phyloP scores from a whole-genome alignment of 2,329 filamentous ascomycete species.

The Trichophyton simii region DNA sequence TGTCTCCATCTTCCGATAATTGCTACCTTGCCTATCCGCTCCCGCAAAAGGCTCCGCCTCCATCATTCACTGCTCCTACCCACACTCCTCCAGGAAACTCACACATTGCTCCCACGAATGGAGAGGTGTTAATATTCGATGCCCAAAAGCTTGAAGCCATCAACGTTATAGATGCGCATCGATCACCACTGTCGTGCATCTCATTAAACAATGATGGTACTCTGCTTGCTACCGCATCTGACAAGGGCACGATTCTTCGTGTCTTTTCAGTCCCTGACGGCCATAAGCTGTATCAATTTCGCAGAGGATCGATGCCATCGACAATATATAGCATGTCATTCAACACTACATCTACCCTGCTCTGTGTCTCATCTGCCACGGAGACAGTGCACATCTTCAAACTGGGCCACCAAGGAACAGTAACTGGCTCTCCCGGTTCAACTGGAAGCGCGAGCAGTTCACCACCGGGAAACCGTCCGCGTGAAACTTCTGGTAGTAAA shows the following conservation, averaged over 20 bases:
- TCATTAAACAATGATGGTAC: slow-evolving; percentile 88
- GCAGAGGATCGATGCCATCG: slow-evolving; percentile 86
- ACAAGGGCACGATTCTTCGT: slow-evolving; percentile 93
- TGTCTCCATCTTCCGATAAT: slow-evolving; percentile 88
- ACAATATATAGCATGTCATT: slow-evolving; percentile 99
- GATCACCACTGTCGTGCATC: slow-evolving; percentile 79
- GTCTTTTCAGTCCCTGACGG: slow-evolving; percentile 87
- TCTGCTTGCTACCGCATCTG: slow-evolving; percentile 81
- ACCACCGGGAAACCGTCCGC: slow-evolving; percentile 23
- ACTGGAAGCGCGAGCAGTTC: slow-evolving; percentile 15
- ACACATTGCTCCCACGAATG: slow-evolving; percentile 71
- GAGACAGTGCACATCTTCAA: slow-evolving; percentile 97
- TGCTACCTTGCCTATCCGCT: slow-evolving; percentile 92
- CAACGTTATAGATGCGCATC: slow-evolving; percentile 90
- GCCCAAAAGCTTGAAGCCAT: slow-evolving; percentile 79
- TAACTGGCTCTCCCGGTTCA: slow-evolving; percentile 17
- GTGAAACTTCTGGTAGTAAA: slow-evolving; percentile 18
- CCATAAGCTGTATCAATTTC: slow-evolving; percentile 90
- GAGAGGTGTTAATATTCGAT: slow-evolving; percentile 88
- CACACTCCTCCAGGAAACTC: slow-evolving; percentile 65
- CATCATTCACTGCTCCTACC: slow-evolving; percentile 49
- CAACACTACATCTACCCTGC: slow-evolving; percentile 80
- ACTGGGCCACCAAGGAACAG: slow-evolving; percentile 39
- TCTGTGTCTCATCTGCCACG: slow-evolving; percentile 90
- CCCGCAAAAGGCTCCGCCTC: slow-evolving; percentile 49